Base-by-base conservation (phyloP, 1,284 basidiomycete genomes). In the Ustilago trichophora region DNA sequence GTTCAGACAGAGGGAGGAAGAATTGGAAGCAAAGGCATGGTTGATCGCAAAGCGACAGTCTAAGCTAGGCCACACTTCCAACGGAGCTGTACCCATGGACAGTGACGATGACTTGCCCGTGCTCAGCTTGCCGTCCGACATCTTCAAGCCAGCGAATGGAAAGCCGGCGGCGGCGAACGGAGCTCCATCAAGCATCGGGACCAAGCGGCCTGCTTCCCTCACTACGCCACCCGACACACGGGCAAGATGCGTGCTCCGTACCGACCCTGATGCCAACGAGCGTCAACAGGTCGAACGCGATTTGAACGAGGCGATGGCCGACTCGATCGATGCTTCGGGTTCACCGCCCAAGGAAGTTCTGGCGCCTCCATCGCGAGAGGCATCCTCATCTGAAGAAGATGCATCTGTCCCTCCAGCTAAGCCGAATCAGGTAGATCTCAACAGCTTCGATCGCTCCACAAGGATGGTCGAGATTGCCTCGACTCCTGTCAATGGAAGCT, bases 1-100 rank as follows among this genome's bases (percentile, higher is more conserved):
- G 43, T 29, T 48, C 12, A 55, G 59, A 9, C 77, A 80, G 54
- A 52, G 65, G 10, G 32, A 59, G 22, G 51, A 68, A 29, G 77
- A 79, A 48, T 10, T 33, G n/a, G 13, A 49, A 21, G 64, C 72
- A 1, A 63, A 64, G 33, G 34, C 44, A 13, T 66, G 75, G 72
- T 41, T 73, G 19, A 45, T 63, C 19, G 35, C 41, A 9, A 69
- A 69, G 31, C 50, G 55, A 1, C 31, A 54, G 11, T 36, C 27
- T 21, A 50, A 41, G 36, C 27, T 52, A 11, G 38, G 21, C 5
- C 22, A 29, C 2, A 11, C 21, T 5, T 22, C 49, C 21, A 33
- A 32, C 6, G 34, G 37, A 8, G 31, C 36, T 3, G 32, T 33
- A 6, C 42, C 37, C 16, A 37, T 43, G 40, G 26, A 47, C 22